Percentiles rank a stretch among this genome's conserved stretches.
Conservation (phyloP, 768 basidiomycete species). For the Pulveroboletus ravenelii region DNA sequence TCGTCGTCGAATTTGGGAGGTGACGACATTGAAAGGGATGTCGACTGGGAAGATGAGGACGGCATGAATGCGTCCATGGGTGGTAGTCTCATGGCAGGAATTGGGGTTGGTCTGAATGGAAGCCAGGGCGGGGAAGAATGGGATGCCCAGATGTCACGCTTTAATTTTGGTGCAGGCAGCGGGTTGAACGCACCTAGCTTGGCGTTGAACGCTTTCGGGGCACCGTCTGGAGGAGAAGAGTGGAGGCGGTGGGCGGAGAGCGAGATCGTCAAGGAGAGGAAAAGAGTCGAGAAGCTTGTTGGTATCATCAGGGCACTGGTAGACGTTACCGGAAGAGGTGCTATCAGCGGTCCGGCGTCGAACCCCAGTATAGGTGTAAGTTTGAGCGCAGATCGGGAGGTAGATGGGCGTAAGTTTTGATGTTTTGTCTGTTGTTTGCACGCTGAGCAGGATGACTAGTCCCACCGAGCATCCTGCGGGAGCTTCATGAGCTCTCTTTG, state of each 20-base stretch:
- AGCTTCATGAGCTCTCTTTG: constrained; percentile 26
- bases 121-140: constrained; percentile 18
- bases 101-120: constrained; percentile 5
- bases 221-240: constrained; percentile 15
- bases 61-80: constrained; percentile 6
- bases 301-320: constrained; percentile 56
- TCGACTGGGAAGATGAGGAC: constrained; percentile 29
- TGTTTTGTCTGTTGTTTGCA: neutral
- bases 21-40: constrained; percentile 25
- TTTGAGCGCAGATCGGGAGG: constrained; percentile 8
- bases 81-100: constrained; percentile 7
- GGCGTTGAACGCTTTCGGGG: constrained; percentile 6
- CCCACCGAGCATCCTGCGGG: constrained; percentile 19
- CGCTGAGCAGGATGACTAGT: constrained; percentile 13
- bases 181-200: constrained; percentile 14
- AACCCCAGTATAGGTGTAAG: neutral
- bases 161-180: constrained; percentile 8
- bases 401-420: constrained; percentile 13
- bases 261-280: constrained; percentile 52
- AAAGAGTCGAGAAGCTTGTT: constrained; percentile 58
- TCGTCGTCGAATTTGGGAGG: constrained; percentile 26
- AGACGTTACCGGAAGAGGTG: constrained; percentile 51
- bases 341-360: neutral
- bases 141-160: constrained; percentile 17
- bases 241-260: constrained; percentile 29